Conservation (phyloP, 78 protist species). For the Dictyostelium citrinum region DNA sequence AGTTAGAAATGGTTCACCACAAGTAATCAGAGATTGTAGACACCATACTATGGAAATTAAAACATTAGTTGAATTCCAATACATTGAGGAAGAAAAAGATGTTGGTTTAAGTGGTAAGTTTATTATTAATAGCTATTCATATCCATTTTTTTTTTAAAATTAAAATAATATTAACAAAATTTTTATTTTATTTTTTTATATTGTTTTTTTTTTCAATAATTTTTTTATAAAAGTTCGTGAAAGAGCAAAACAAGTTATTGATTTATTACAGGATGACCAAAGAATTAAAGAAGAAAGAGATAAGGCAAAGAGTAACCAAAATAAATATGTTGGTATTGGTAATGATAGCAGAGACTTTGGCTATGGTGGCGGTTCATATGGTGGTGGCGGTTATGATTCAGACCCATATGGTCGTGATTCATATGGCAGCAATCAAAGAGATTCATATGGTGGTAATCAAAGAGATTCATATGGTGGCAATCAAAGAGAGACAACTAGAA, state of each 20-base stretch:
- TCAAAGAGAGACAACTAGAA: neutral
- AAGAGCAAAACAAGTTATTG: slow-evolving; percentile 75
- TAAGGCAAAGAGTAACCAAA: slow-evolving; percentile 69
- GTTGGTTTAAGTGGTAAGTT: slow-evolving; percentile 81
- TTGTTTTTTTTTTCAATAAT: neutral
- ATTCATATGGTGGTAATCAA: neutral
- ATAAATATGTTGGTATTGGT: slow-evolving; percentile 83
- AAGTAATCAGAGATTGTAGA: slow-evolving; percentile 79
- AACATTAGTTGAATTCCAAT: slow-evolving; percentile 76
- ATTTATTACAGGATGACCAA: slow-evolving; percentile 76
- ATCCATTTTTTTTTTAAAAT: neutral
- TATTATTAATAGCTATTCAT: neutral
- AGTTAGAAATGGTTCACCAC: slow-evolving; percentile 78
- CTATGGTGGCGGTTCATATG: neutral
- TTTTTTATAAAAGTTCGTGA: slow-evolving; percentile 43
- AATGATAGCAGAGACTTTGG: slow-evolving; percentile 40
- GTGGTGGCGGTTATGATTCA: slow-evolving; percentile 41
- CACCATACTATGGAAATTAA: slow-evolving; percentile 79
- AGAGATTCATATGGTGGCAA: slow-evolving; percentile 36
- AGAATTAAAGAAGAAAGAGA: slow-evolving; percentile 77
- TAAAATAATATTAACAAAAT: neutral
- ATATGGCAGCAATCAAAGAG: slow-evolving; percentile 7
- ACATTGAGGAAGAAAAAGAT: slow-evolving; percentile 82
- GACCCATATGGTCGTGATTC: slow-evolving; percentile 24
- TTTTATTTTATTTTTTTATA: neutral